Base-by-base conservation (phyloP, 257 asterid genomes). In the Primulina tabacum region DNA sequence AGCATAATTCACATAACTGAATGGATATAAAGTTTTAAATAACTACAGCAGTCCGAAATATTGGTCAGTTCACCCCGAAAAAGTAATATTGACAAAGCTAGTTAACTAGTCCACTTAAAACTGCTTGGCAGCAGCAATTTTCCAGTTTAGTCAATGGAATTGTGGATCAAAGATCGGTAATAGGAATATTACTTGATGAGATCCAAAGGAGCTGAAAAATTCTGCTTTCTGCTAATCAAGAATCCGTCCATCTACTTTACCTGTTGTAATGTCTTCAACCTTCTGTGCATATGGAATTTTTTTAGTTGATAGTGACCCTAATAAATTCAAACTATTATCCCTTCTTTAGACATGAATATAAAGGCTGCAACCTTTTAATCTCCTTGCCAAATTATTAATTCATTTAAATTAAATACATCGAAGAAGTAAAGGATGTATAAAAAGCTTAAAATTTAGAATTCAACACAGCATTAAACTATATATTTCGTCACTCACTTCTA, bases 101-200 rank as follows among this genome's bases (percentile, higher is more conserved):
- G 3, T 38, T 2, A 38, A 38, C 47, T 9, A 9, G 47, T 38
- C 14, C 47, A 38, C 47, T 38, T 38, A 9, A 8, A 38, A 38
- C 47, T 38, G 47, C 47, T 38, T 38, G 40, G 47, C 47, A 38
- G 47, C 53, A 43, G 50, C 53, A 43, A 8, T 38, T 43, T 43
- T 43, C 50, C 50, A 38, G 50, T 38, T 62, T 21, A 26, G 73
- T 62, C 35, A 68, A 60, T 56, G 55, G 53, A 43, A 43, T 12
- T 43, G 53, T 11, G 6, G 53, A 52, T 34, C 5, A 17, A 26
- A 12, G 24, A 43, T 43, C 70, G 47, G 6, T 32, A 61, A 29
- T 8, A 60, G 64, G n/a, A 60, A 40, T 40, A 40, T 40, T 40
- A 40, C 5, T 40, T 9, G 16, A 40, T 0, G 50, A 40, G 26